These are phyloP conservation scores for Falciphora oryzae DNA, from an alignment of 2,329 filamentous ascomycete species.

Conservation along the genomic window DNA sequence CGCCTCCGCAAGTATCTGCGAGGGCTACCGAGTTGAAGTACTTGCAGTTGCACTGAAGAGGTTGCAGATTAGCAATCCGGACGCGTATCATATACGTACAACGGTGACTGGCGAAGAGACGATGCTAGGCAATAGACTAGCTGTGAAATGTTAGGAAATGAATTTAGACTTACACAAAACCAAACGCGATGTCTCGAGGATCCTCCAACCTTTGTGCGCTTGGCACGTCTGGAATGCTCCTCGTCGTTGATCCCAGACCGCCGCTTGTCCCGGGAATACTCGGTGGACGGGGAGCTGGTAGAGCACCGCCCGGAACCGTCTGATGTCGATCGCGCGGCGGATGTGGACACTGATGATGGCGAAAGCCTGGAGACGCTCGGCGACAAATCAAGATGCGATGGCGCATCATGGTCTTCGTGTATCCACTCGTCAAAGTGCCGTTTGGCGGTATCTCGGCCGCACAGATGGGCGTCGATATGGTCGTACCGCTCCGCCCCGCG, in stretches of 20 bases:
- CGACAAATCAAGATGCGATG: too few species aligned
- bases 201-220: not conserved
- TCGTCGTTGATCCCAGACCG: not conserved
- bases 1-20: not conserved
- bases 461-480: slow-evolving; percentile 72
- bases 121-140: not conserved
- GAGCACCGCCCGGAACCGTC: too few species aligned
- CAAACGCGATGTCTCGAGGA: not conserved
- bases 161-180: not conserved
- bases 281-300: not conserved
- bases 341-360: not conserved
- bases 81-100: not conserved
- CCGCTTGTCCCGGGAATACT: not conserved
- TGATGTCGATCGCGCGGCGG: not conserved
- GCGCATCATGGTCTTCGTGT: slow-evolving; percentile 20
- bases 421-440: slow-evolving; percentile 53
- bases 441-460: slow-evolving; percentile 36
- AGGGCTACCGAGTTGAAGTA: not conserved
- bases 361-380: too few species aligned
- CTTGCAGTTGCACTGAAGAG: not conserved
- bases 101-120: not conserved
- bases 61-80: not conserved
- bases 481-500: slow-evolving; percentile 44
- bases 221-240: not conserved
- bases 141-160: not conserved